phyloP scores from a whole-genome alignment of 2,329 filamentous ascomycete genomes.

The Pseudocercospora macadamiae region DNA sequence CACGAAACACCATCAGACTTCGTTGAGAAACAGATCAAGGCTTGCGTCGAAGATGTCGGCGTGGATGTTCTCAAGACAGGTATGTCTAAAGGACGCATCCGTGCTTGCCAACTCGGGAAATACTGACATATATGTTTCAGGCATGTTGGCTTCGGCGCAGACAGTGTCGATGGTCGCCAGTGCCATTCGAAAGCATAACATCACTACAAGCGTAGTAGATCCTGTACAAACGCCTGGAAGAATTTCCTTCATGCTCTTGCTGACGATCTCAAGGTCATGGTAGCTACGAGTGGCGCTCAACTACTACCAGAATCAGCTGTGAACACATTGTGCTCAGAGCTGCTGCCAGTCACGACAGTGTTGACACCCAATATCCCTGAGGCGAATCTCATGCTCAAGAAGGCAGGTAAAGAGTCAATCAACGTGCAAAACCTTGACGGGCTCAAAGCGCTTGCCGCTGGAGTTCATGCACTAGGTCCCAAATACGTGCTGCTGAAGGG shows the following conservation, averaged over 20 bases:
- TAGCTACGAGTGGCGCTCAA: conserved; percentile 76
- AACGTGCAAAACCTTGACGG: conserved; percentile 64
- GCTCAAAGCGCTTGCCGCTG: conserved; percentile 68
- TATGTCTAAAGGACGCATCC: conserved; percentile 45
- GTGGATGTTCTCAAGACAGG: conserved; percentile 92
- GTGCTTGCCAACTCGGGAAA: neutral
- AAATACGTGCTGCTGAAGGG: conserved; percentile 86
- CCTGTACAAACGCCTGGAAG: conserved; percentile 59
- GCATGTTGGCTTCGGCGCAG: conserved; percentile 77
- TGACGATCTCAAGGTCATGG: conserved; percentile 72
- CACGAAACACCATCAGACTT: conserved; percentile 79
- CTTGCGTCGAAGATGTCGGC: conserved; percentile 79
- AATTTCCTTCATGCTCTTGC: neutral
- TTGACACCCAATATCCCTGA: conserved; percentile 80
- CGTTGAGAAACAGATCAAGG: conserved; percentile 81
- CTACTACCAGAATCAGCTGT: conserved; percentile 70
- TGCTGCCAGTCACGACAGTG: conserved; percentile 69
- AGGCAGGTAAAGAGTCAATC: conserved; percentile 49
- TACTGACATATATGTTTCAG: conserved; percentile 52
- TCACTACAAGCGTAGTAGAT: conserved; percentile 69
- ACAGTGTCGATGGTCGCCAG: conserved; percentile 71
- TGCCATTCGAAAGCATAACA: conserved; percentile 60
- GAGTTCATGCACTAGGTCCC: conserved; percentile 70
- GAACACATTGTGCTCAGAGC: conserved; percentile 57
- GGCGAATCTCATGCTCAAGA: conserved; percentile 65